Evolutionary conservation across 352 stramenopile genomes (phyloP), one percentile per base, ranked within the genome.

Genomic region (Globisporangium echinulatum): DNA sequence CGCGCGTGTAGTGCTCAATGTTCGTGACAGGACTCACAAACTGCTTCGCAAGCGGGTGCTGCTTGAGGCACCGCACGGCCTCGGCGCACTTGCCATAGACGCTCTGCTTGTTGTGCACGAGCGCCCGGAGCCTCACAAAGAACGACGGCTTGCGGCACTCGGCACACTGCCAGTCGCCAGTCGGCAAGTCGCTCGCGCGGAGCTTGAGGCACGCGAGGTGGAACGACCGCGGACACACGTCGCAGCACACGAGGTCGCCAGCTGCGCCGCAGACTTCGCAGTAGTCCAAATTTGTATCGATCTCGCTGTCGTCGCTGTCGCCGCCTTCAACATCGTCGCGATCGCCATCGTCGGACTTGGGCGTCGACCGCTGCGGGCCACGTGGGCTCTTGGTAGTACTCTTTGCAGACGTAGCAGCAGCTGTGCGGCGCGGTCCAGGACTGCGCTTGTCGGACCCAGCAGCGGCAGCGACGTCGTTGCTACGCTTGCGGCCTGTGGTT

Each of bases 201-300:
- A 92, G 79, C 19, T 80, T 66, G 36, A 93, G 51, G 58, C 94
- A 98, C 38, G 82, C 78, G 36, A 88, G 50, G 62, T 98, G 94
- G 79, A 93, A 98, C 43, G 90, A 92, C 25, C 92, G 77, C 6
- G 92, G 92, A 56, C 94, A 98, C 38, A 88, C 82, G 49, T 94
- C 88, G 61, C 94, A 98, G 63, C 83, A 96, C 6, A 97, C 75
- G 1, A 97, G 59, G 62, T 96, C 85, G n/a, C 89, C 90, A 33
- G 77, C 77, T 8, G 72, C 72, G 13, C 79, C 64, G 60, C 94
- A 98, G 4, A 94, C 75, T 62, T 87, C 82, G 57, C 84, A 94
- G 52, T 87, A 94, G 65, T 94, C 84, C 39, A 94, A 65, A 55
- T 94, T 94, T 14, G 75, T 74, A 56, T 94, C 84, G 4, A 91